Conservation (phyloP, 345 rosid species). For the Sapria himalayana region DNA sequence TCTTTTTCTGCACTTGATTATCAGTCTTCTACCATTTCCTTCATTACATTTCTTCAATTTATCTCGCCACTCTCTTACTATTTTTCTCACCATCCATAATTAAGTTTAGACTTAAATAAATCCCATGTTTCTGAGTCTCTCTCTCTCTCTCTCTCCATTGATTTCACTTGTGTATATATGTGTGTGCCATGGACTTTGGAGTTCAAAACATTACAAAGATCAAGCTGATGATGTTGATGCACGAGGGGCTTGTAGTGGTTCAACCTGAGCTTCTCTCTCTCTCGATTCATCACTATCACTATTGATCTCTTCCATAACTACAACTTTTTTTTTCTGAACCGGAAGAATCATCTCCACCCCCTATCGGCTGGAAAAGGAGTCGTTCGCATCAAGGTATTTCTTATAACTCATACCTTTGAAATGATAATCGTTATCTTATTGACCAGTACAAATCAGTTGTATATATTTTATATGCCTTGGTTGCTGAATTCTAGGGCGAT, state of each 20-base stretch:
- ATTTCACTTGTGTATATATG: conserved; percentile 22
- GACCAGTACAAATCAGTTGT: too few species aligned
- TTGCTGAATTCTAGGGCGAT: conserved; percentile 2
- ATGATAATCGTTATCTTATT: too few species aligned
- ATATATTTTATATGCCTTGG: too few species aligned
- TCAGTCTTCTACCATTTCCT: conserved; percentile 31
- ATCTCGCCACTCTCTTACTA: conserved; percentile 11
- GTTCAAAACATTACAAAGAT: conserved; percentile 14
- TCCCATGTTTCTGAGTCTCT: too few species aligned
- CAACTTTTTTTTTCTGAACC: not conserved
- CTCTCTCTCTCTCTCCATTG: conserved; percentile 13
- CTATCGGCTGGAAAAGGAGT: conserved; percentile 9
- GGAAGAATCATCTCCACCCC: conserved; percentile 10
- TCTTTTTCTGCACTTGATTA: conserved; percentile 36
- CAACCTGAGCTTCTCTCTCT: conserved; percentile 4
- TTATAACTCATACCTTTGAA: conserved; percentile 4
- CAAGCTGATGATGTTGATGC: conserved; percentile 9
- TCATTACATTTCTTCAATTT: conserved; percentile 25
- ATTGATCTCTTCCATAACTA: not conserved
- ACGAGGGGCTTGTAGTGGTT: conserved; percentile 1
- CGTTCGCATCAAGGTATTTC: conserved; percentile 6
- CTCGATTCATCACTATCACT: not conserved
- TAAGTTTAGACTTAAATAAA: conserved; percentile 48
- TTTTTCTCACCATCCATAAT: conserved; percentile 28
- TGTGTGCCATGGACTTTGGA: conserved; percentile 34